Conservation (phyloP, 2,329 filamentous ascomycete species). For the Endothia cerciana region DNA sequence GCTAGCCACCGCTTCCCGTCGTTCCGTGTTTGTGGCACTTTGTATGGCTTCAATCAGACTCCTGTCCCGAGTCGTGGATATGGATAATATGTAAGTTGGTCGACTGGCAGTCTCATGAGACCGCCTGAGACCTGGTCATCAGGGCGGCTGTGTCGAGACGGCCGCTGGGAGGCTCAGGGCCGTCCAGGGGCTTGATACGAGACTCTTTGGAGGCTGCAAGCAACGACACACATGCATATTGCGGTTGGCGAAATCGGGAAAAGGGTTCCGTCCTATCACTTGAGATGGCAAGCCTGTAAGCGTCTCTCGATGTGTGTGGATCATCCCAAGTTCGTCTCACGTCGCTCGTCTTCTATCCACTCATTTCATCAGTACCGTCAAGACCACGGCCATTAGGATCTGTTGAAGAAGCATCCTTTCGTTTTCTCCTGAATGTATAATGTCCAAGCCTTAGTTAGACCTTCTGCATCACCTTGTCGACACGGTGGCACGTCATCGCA, state of each 20-base stretch:
- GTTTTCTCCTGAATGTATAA: too few relatives aligned
- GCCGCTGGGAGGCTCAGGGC: neutral
- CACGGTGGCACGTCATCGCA: neutral
- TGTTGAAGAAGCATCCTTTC: neutral
- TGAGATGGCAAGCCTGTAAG: neutral
- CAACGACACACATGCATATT: neutral
- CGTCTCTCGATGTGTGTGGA: neutral
- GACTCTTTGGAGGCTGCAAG: neutral
- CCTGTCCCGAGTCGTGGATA: neutral
- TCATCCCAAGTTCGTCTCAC: conserved; percentile 14
- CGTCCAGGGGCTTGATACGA: neutral
- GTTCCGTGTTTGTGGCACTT: conserved; percentile 25
- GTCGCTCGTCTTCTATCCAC: neutral
- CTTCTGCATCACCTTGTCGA: neutral
- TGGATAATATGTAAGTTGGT: neutral
- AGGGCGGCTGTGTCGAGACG: neutral
- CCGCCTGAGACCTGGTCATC: neutral
- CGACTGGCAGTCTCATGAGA: neutral
- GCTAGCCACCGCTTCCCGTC: conserved; percentile 17
- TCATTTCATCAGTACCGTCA: neutral
- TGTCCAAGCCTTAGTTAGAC: too few relatives aligned
- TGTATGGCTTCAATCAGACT: neutral
- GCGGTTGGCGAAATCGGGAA: neutral
- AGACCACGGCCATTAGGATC: neutral
- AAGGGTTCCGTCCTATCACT: neutral